Evolutionary conservation across 805 yeast species (phyloP).

Genomic region (Sungouiella blattae): DNA sequence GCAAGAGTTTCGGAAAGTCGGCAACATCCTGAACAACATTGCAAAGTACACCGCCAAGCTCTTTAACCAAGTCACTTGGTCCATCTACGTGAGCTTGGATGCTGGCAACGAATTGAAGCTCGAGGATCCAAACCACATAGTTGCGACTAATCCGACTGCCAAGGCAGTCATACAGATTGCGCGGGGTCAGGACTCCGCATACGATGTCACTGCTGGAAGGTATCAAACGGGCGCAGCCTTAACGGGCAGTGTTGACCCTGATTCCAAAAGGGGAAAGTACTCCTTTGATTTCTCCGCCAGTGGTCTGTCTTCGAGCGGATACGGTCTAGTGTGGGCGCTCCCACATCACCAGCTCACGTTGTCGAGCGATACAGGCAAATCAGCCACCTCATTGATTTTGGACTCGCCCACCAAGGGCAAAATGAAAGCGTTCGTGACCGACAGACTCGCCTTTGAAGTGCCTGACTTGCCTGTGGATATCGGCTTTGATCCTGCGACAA

Average conservation of each 20-base stretch:
- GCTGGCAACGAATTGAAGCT: slow-evolving; percentile 29
- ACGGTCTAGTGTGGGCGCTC: slow-evolving; percentile 44
- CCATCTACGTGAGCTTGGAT: slow-evolving; percentile 53
- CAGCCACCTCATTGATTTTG: slow-evolving; percentile 31
- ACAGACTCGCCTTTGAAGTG: slow-evolving; percentile 40
- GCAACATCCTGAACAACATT: slow-evolving; percentile 27
- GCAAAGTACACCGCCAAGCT: slow-evolving; percentile 54
- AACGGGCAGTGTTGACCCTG: slow-evolving; percentile 29
- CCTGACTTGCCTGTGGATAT: slow-evolving; percentile 37
- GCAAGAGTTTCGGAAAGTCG: slow-evolving; percentile 40
- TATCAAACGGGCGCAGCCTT: slow-evolving; percentile 50
- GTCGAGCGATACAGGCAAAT: slow-evolving; percentile 19
- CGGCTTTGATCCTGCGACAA: slow-evolving; percentile 56
- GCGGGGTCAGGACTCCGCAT: slow-evolving; percentile 41
- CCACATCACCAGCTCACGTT: slow-evolving; percentile 50
- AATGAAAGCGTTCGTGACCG: slow-evolving; percentile 43
- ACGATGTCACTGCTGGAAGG: slow-evolving; percentile 63
- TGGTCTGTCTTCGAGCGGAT: slow-evolving; percentile 25
- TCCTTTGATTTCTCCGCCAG: slow-evolving; percentile 24
- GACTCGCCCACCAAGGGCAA: slow-evolving; percentile 51
- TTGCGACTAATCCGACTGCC: slow-evolving; percentile 16
- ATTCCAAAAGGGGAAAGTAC: slow-evolving; percentile 23
- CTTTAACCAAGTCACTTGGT: slow-evolving; percentile 59
- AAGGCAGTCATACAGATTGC: slow-evolving; percentile 53
- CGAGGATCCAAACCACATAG: slow-evolving; percentile 35